Base-by-base conservation (phyloP, 768 basidiomycete species). In the Leccinum variicolor region DNA sequence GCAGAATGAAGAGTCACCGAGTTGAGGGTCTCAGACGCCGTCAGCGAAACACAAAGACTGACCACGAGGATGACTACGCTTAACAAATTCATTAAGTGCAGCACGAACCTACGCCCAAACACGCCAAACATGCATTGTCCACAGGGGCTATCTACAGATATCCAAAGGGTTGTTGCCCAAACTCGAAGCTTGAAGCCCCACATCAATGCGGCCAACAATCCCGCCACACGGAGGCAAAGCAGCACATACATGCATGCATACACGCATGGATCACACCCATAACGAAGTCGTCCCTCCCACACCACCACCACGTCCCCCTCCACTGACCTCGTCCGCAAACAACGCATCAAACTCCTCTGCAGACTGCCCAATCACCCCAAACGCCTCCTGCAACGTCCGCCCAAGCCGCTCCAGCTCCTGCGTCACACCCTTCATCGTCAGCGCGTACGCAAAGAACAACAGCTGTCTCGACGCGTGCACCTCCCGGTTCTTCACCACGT, bases 391-490 rank as follows among this genome's bases (percentile, higher is more conserved):
- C 58, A 96, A 76, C 25, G 84, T 89, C 39, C 73, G 73, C 0
- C 97, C 96, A 1, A 98, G 77, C 53, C 76, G 81, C 54, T 97
- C 93, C 14, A 99, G 81, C 66, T 98, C 93, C 52, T 84, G 80
- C 9, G 94, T 97, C 39, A 97, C 90, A 7, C 94, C 93, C 69
- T 92, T 89, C 93, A 97, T 95, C 54, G 92, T 90, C 58, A 94
- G 77, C 0, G 92, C 92, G 64, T 98, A 98, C 1, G 94, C 94
- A 64, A 96, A 95, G 75, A 92, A 98, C 19, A 98, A 79, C 4
- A 99, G 77, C 63, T 97, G 90, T 19, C 87, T 78, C 1, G 93
- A 94, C 2, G 85, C 89, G 64, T 88, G 84, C 14, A 89, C 86
- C 33, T 92, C 85, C 4, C 92, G 82, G 50, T 84, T 86, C 64